Evolutionary conservation across 2,329 filamentous ascomycete genomes (phyloP).

Genomic region (Chaetomium sp.): DNA sequence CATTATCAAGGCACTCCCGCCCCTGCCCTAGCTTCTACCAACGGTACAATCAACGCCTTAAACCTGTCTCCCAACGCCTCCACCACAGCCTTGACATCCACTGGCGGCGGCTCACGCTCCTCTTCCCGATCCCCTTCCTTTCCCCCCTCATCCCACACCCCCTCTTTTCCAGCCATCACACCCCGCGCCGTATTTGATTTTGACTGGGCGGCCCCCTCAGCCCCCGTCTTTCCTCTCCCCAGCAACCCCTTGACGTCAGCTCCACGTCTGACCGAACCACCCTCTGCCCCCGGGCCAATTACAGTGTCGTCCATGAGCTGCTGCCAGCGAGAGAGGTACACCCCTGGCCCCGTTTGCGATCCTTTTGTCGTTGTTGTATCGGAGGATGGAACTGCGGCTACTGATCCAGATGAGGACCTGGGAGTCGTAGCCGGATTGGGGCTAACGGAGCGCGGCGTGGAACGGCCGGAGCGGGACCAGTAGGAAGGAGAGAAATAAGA

Average conservation of each 20-base stretch:
- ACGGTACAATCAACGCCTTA: slow-evolving; percentile 22
- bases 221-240: slow-evolving; percentile 37
- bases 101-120: slow-evolving; percentile 30
- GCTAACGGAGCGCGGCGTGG: slow-evolving; percentile 2
- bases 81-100: slow-evolving; percentile 38
- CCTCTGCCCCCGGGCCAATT: slow-evolving; percentile 51
- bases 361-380: not conserved
- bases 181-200: not conserved
- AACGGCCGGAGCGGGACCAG: slow-evolving; percentile 6
- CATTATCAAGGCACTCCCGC: too few species aligned
- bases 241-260: slow-evolving; percentile 43
- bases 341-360: slow-evolving; percentile 55
- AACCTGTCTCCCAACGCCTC: slow-evolving; percentile 36
- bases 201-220: not conserved
- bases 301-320: slow-evolving; percentile 60
- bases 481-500: slow-evolving; percentile 9
- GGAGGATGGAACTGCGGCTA: slow-evolving; percentile 10
- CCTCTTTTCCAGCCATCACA: not conserved
- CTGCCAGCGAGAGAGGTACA: slow-evolving; percentile 69
- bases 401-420: not conserved
- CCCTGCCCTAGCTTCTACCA: not conserved
- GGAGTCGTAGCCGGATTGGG: not conserved
- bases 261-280: slow-evolving; percentile 48
- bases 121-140: slow-evolving; percentile 27
- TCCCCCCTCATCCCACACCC: slow-evolving; percentile 9